Evolutionary conservation across 2,329 filamentous ascomycete species (phyloP).

Genomic region (Neofusicoccum kwambonambiense): DNA sequence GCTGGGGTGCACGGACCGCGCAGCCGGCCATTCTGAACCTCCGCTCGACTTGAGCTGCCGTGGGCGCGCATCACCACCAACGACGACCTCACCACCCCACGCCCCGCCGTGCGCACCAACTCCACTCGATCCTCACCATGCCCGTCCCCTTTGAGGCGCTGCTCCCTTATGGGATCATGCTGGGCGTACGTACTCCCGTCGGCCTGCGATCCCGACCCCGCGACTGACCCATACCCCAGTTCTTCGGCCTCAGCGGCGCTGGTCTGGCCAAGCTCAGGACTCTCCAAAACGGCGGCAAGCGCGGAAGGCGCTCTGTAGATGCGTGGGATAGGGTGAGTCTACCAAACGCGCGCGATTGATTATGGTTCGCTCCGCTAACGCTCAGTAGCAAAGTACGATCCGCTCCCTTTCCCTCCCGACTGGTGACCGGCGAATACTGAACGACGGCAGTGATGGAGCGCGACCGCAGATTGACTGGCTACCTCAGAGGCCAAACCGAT

Average conservation of each 20-base stretch:
- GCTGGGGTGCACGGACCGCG: slow-evolving; percentile 8
- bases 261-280: slow-evolving; percentile 58
- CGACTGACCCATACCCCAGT: slow-evolving; percentile 39
- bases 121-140: slow-evolving; percentile 44
- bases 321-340: slow-evolving; percentile 62
- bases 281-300: slow-evolving; percentile 64
- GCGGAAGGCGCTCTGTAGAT: slow-evolving; percentile 58
- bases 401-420: slow-evolving; percentile 5
- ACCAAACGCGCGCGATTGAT: background rate
- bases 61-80: background rate
- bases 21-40: slow-evolving; percentile 2
- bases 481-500: slow-evolving; percentile 61
- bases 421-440: slow-evolving; percentile 27
- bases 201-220: slow-evolving; percentile 4
- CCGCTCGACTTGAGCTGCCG: background rate
- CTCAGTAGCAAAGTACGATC: slow-evolving; percentile 54
- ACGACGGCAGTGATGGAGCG: slow-evolving; percentile 62
- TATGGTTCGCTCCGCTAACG: slow-evolving; percentile 39
- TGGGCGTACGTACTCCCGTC: slow-evolving; percentile 51
- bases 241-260: slow-evolving; percentile 60
- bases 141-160: slow-evolving; percentile 67
- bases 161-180: slow-evolving; percentile 63
- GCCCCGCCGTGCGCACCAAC: background rate
- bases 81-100: background rate
- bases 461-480: slow-evolving; percentile 62